Evolutionary conservation across 768 basidiomycete genomes (phyloP), one percentile per base, ranked within the genome.

Genomic region (Amanita muscaria): DNA sequence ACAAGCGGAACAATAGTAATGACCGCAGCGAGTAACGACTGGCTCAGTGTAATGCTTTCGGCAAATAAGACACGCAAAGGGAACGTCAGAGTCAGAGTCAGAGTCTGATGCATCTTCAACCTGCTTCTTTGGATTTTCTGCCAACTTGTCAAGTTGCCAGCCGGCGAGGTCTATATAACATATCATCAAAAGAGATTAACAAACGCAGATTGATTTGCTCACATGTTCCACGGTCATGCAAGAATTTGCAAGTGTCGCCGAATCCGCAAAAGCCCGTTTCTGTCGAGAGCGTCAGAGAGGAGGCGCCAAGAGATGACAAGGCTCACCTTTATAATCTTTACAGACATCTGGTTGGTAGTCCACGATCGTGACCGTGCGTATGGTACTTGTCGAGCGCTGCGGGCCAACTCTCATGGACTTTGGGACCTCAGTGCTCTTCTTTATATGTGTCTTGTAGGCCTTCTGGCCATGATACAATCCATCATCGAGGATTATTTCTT

Each of bases 311-410:
- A 21, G 43, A 44, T 42, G 29, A 37, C 27, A 39, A 30, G 37
- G 73, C 82, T 46, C 50, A 89, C 91, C 91, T 80, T 96, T 97
- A 65, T 99, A 99, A 64, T 98, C 94, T 64, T 99, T 99, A 66
- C 94, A 99, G 14, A 99, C 94, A 57, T 98, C 94, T 2, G 94
- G 94, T 62, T 99, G 94, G 64, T 97, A 99, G 69, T 99, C 94
- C 36, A 88, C 76, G 47, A 97, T 83, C 3, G 94, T 98, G 36
- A 94, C 93, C 2, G 89, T 93, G 45, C 91, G 77, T 53, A 99
- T 90, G 48, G 87, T 97, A 66, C 61, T 85, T 34, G 66, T 79
- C 59, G 64, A 81, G 61, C 82, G 71, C 62, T 85, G 89, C 52
- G 77, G 94, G 38, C 77, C 92, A 42, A 78, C 80, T 51, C 83